Evolutionary conservation across 768 basidiomycete genomes (phyloP).

Genomic region (Russula ochroleuca): DNA sequence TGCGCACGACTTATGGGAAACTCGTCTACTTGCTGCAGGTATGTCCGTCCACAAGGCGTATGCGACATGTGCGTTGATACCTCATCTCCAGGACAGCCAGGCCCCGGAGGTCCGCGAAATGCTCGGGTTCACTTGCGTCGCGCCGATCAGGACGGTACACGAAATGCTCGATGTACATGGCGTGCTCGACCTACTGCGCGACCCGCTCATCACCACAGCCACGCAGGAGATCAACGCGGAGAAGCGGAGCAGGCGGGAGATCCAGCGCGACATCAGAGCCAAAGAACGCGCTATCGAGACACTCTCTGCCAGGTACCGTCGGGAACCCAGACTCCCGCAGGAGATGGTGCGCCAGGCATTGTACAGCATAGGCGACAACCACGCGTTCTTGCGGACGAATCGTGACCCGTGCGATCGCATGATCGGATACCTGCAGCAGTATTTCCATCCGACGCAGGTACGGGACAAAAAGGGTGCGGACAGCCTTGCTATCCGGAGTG

Average conservation of each 20-base stretch:
- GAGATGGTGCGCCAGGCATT: slow-evolving; percentile 73
- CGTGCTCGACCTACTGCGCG: slow-evolving; percentile 66
- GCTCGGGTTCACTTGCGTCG: slow-evolving; percentile 73
- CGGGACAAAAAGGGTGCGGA: slow-evolving; percentile 49
- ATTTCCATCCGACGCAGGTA: slow-evolving; percentile 71
- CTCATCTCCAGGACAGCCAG: slow-evolving; percentile 68
- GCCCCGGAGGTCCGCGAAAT: slow-evolving; percentile 76
- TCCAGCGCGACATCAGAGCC: slow-evolving; percentile 77
- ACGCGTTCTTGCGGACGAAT: slow-evolving; percentile 80
- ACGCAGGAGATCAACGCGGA: slow-evolving; percentile 82
- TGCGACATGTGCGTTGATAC: slow-evolving; percentile 13
- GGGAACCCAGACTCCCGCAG: slow-evolving; percentile 48
- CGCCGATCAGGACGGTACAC: slow-evolving; percentile 73
- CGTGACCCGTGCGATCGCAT: slow-evolving; percentile 86
- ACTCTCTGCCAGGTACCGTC: slow-evolving; percentile 59
- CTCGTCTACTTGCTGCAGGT: slow-evolving; percentile 81
- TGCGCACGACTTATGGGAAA: slow-evolving; percentile 86
- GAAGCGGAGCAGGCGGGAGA: slow-evolving; percentile 62
- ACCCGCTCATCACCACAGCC: slow-evolving; percentile 68
- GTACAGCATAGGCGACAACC: slow-evolving; percentile 87
- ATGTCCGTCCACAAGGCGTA: slow-evolving; percentile 24
- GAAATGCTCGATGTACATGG: slow-evolving; percentile 57
- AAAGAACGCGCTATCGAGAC: slow-evolving; percentile 84
- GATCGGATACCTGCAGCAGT: slow-evolving; percentile 69
- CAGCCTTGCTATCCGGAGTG: slow-evolving; percentile 76